phyloP scores from a whole-genome alignment of 257 asterid species.

The Nicotiana otophora region DNA sequence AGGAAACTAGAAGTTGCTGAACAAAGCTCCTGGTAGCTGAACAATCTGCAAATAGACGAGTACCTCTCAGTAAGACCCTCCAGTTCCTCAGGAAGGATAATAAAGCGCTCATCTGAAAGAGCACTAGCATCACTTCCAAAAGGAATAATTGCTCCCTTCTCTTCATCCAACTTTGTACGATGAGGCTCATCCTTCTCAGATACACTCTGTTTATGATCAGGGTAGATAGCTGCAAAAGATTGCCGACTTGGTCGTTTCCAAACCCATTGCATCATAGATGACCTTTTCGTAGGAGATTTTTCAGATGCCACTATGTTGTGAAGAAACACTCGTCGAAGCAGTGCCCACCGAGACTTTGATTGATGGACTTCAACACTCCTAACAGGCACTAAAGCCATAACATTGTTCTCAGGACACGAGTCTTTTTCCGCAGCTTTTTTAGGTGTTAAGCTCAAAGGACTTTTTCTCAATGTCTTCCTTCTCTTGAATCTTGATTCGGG shows the following conservation, averaged over 20 bases:
- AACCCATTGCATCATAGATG: slow-evolving; percentile 46
- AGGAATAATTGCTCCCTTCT: slow-evolving; percentile 36
- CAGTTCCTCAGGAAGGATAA: slow-evolving; percentile 38
- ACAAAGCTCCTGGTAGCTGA: slow-evolving; percentile 67
- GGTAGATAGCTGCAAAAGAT: slow-evolving; percentile 56
- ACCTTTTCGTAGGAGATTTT: slow-evolving; percentile 35
- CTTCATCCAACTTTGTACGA: slow-evolving; percentile 27
- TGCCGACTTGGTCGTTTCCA: slow-evolving; percentile 48
- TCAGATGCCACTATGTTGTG: slow-evolving; percentile 26
- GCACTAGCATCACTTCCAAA: slow-evolving; percentile 24
- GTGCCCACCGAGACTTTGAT: slow-evolving; percentile 56
- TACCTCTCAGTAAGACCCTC: slow-evolving; percentile 53
- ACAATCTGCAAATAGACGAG: slow-evolving; percentile 43
- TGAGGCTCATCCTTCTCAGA: slow-evolving; percentile 28
- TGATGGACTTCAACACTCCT: slow-evolving; percentile 28
- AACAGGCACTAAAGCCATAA: slow-evolving; percentile 58
- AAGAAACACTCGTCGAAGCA: slow-evolving; percentile 45
- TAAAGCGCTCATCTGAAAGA: slow-evolving; percentile 17
- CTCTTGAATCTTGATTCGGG: slow-evolving; percentile 30
- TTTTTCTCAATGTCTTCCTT: slow-evolving; percentile 37
- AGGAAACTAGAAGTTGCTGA: slow-evolving; percentile 59
- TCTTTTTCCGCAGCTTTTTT: slow-evolving; percentile 5
- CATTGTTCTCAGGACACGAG: slow-evolving; percentile 26
- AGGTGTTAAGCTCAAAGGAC: slow-evolving; percentile 37
- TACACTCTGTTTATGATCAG: slow-evolving; percentile 54